phyloP scores from a whole-genome alignment of 257 asterid genomes.

The Penstemon barbatus region DNA sequence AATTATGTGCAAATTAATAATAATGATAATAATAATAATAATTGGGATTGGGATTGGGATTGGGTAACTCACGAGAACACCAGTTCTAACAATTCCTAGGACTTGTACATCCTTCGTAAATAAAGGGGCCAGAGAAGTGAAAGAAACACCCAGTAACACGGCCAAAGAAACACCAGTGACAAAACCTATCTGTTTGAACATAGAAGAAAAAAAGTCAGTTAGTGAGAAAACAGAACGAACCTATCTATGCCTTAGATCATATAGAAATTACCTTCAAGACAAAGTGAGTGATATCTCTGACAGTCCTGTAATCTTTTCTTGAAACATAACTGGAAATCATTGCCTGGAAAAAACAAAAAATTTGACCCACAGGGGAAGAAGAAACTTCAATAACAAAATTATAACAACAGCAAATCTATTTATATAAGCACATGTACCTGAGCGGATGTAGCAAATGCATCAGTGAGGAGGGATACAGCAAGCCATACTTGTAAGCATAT shows the following conservation, averaged over 20 bases:
- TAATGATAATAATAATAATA: too few relatives aligned
- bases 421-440: slow-evolving; percentile 47
- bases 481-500: slow-evolving; percentile 95
- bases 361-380: slow-evolving; percentile 4
- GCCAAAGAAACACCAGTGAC: slow-evolving; percentile 67
- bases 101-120: slow-evolving; percentile 75
- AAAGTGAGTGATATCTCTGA: slow-evolving; percentile 62
- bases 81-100: slow-evolving; percentile 57
- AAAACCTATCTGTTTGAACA: slow-evolving; percentile 60
- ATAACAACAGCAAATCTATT: neutral
- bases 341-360: slow-evolving; percentile 52
- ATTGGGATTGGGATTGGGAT: neutral
- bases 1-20: too few relatives aligned
- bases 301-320: slow-evolving; percentile 61
- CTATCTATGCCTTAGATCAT: neutral
- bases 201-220: slow-evolving; percentile 19
- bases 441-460: slow-evolving; percentile 86
- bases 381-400: slow-evolving; percentile 8
- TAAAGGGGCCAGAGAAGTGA: slow-evolving; percentile 61
- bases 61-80: slow-evolving; percentile 56
- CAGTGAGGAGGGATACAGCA: slow-evolving; percentile 91
- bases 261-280: slow-evolving; percentile 62
- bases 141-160: slow-evolving; percentile 59
- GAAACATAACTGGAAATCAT: slow-evolving; percentile 78
- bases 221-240: slow-evolving; percentile 11